Evolutionary conservation across 352 stramenopile species (phyloP), one percentile per base, ranked within the genome.

Genomic region (Globisporangium camurandrum): DNA sequence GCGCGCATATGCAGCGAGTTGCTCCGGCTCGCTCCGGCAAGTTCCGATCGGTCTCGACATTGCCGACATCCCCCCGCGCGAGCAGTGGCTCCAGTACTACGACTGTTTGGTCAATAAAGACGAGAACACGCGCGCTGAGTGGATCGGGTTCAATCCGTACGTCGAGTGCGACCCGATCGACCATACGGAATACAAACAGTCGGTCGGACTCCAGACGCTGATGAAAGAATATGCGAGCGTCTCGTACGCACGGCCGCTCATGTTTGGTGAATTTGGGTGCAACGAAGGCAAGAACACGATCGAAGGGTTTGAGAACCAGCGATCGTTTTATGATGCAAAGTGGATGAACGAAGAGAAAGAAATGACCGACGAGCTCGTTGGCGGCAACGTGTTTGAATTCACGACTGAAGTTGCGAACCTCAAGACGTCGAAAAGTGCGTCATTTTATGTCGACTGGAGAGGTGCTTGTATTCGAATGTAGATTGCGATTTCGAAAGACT

Each of bases 361-460:
- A 22, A 88, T 91, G 80, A 85, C 69, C 8, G 66, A 66, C 17
- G 64, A 84, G 27, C 79, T 88, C 42, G 71, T 88, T n/a, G 80
- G 80, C n/a, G 80, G 80, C 49, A 88, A 86, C 42, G 80, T 86
- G 1, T 91, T 88, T 27, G 80, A 91, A 64, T 91, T 88, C 38
- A 75, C 69, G 3, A 86, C 77, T 1, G 80, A 91, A 51, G 69
- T 87, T 31, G 66, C 64, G 27, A 88, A 91, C 53, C 30, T 47
- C 47, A 54, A 2, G 70, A 82, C 41, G 19, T 54, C 1, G 70
- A 67, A 45, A 63, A 64, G 20, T 82, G n/a, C n/a, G n/a, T n/a
- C n/a, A n/a, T n/a, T n/a, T n/a, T n/a, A n/a, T n/a, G n/a, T n/a
- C n/a, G n/a, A n/a, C n/a, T n/a, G n/a, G n/a, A n/a, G n/a, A n/a